Conservation (phyloP, 2,329 filamentous ascomycete species). For the Leptographium radiaticola region DNA sequence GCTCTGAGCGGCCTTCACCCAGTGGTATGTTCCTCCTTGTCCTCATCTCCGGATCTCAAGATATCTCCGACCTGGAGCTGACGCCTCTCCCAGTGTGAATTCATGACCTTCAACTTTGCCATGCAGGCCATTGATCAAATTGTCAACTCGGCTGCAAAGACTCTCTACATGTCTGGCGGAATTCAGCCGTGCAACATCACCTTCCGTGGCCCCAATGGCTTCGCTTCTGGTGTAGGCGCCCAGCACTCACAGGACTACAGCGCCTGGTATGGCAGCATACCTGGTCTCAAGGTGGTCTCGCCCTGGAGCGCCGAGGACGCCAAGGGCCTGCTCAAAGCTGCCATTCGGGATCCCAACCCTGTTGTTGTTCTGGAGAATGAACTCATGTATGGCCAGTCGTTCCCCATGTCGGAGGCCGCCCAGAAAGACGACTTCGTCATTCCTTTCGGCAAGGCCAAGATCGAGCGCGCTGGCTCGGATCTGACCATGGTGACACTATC, state of each 20-base stretch:
- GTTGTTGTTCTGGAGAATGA: slow-evolving; percentile 87
- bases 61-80: neutral
- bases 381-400: slow-evolving; percentile 80
- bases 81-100: slow-evolving; percentile 59
- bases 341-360: slow-evolving; percentile 95
- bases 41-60: neutral
- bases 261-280: slow-evolving; percentile 97
- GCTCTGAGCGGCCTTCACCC: slow-evolving; percentile 90
- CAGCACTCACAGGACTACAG: slow-evolving; percentile 99
- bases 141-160: slow-evolving; percentile 98
- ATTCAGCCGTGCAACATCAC: slow-evolving; percentile 99
- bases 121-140: slow-evolving; percentile 99
- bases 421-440: slow-evolving; percentile 95
- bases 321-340: slow-evolving; percentile 94
- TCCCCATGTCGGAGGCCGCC: slow-evolving; percentile 94
- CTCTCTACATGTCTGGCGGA: slow-evolving; percentile 99
- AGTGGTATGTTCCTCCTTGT: slow-evolving; percentile 51
- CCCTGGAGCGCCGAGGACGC: slow-evolving; percentile 97
- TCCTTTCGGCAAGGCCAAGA: slow-evolving; percentile 97
- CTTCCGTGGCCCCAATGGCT: slow-evolving; percentile 98
- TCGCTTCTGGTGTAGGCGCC: slow-evolving; percentile 85
- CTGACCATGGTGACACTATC: slow-evolving; percentile 91
- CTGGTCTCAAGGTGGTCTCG: slow-evolving; percentile 89
- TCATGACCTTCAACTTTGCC: slow-evolving; percentile 99
- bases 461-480: slow-evolving; percentile 92